These are phyloP conservation scores for Gymnopus androsaceus DNA, from an alignment of 1,284 basidiomycete species.

Conservation along the genomic window DNA sequence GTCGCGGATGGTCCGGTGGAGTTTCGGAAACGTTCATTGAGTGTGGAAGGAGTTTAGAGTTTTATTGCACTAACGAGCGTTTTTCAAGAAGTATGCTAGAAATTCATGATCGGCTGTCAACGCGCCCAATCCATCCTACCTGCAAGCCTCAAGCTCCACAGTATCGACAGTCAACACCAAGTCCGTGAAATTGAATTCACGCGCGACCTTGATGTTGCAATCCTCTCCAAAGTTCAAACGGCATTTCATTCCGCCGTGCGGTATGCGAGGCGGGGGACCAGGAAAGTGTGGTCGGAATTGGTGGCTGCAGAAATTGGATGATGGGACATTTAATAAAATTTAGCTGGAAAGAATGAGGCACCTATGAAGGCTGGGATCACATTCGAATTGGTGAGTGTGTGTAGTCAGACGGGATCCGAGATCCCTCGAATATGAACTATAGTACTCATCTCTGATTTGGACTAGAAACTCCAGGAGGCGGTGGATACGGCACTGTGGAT, in stretches of 20 bases:
- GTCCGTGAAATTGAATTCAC: slow-evolving; percentile 8
- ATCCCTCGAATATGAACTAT: neutral
- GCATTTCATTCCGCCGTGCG: slow-evolving; percentile 8
- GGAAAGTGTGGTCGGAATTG: slow-evolving; percentile 1
- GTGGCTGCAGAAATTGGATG: slow-evolving; percentile 2
- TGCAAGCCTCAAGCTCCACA: no score
- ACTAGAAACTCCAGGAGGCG: slow-evolving; percentile 5
- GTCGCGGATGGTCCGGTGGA: no score
- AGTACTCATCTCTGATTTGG: neutral
- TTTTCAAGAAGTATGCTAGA: no score
- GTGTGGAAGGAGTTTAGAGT: no score
- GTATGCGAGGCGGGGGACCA: slow-evolving; percentile 8
- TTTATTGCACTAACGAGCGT: no score
- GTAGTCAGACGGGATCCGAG: no score
- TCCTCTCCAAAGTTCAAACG: slow-evolving; percentile 5
- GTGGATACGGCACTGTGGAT: neutral
- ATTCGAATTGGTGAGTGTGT: neutral
- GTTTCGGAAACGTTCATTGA: no score
- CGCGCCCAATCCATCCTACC: no score
- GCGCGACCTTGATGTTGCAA: neutral
- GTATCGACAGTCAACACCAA: no score
- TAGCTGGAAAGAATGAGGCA: slow-evolving; percentile 1
- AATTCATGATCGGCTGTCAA: no score
- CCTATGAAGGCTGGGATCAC: slow-evolving; percentile 3
- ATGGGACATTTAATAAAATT: neutral